Evolutionary conservation across 2,329 filamentous ascomycete genomes (phyloP), one percentile per base, ranked within the genome.

Genomic region (Aureobasidium sp.): DNA sequence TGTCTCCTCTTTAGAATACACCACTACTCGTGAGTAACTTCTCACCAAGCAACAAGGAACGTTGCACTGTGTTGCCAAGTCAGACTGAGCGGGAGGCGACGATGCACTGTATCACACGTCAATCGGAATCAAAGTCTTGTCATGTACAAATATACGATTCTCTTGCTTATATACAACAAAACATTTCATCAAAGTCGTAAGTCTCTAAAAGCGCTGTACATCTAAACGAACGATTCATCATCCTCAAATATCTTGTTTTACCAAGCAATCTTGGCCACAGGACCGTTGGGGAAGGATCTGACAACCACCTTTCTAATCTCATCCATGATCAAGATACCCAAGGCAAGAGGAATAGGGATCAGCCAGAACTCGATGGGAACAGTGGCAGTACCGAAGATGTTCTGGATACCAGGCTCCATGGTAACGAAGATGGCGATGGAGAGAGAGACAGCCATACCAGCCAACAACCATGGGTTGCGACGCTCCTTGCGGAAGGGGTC

Each of bases 351-450:
- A 27, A 82, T 67, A 1, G 81, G 81, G 61, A 82, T 77, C 1
- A 82, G 66, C 80, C 80, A 83, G 59, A 77, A 81, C 71, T 82
- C 75, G 37, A 82, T 74, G 0, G 80, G 81, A 1, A 82, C 79
- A 1, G 74, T 74, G 0, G 78, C 77, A 0, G 81, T 83, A 3
- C 73, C 72, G 57, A 83, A 82, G 7, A 83, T 67, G 0, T 29
- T 69, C 66, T 83, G 79, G 2, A 83, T 72, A 0, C 79, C 79
- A 0, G 79, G 80, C 0, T 78, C 78, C 62, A 83, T 78, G 0
- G 80, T 82, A 9, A 82, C 80, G 46, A 83, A 82, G 9, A 83
- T 72, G 7, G 81, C 80, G 63, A 83, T 82, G 3, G 72, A 73
- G 0, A 83, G 66, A 3, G 78, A 80, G 12, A 82, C 75, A 5